Conservation (phyloP, 345 rosid species). For the Litchi chinensis region DNA sequence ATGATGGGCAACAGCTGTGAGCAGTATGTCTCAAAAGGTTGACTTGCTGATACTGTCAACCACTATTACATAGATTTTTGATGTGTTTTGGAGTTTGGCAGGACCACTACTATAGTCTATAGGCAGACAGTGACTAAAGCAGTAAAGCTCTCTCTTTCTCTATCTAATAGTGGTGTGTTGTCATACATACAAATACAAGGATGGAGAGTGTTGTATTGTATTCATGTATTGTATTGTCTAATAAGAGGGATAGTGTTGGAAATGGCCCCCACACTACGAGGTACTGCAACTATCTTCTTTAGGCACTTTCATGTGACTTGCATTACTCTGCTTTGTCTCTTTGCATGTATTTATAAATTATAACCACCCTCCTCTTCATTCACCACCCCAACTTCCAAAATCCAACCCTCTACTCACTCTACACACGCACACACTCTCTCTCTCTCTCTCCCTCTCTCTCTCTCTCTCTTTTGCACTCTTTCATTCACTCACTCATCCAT, state of each 20-base stretch:
- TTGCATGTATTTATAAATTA: slow-evolving; percentile 36
- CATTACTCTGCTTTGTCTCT: neutral
- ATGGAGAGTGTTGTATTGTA: neutral
- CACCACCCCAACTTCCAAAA: slow-evolving; percentile 18
- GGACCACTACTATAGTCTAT: slow-evolving; percentile 35
- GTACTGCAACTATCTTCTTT: slow-evolving; percentile 12
- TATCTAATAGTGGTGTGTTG: slow-evolving; percentile 13
- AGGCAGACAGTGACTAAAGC: slow-evolving; percentile 31
- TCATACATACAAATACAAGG: neutral
- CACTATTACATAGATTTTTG: slow-evolving; percentile 29
- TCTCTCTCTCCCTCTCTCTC: neutral
- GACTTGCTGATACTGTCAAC: slow-evolving; percentile 43
- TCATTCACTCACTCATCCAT: neutral
- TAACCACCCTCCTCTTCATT: slow-evolving; percentile 9
- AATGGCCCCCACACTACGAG: slow-evolving; percentile 1
- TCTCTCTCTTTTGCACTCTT: neutral
- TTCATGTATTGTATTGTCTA: neutral
- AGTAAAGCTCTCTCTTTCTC: slow-evolving; percentile 3
- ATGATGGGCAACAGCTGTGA: slow-evolving; percentile 50
- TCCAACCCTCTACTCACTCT: neutral
- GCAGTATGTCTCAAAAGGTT: slow-evolving; percentile 35
- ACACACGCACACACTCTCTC: too few species aligned
- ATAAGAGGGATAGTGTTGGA: neutral
- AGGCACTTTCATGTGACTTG: slow-evolving; percentile 21
- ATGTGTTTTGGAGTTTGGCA: slow-evolving; percentile 8